Conservation (phyloP, 352 stramenopile genomes). For the Phytophthora fragariae region DNA sequence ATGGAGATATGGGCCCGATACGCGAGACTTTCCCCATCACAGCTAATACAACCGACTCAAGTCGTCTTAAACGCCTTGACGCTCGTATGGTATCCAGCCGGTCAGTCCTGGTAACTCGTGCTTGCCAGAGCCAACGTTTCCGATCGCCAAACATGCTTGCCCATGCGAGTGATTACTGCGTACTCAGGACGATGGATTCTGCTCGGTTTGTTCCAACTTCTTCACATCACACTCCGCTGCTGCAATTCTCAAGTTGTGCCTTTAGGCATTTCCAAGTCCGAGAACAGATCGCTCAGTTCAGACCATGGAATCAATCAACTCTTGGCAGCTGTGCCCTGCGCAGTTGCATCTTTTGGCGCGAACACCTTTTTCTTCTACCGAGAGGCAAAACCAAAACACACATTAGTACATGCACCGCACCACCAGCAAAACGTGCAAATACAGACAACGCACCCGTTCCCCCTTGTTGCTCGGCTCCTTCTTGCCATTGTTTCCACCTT, state of each 20-base stretch:
- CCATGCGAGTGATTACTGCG: slow-evolving; percentile 15
- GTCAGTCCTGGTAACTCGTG: slow-evolving; percentile 7
- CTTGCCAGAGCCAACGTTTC: slow-evolving; percentile 2
- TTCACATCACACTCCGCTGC: slow-evolving; percentile 26
- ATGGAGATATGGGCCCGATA: too few species aligned
- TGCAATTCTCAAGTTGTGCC: slow-evolving; percentile 21
- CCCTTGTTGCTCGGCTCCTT: slow-evolving; percentile 43
- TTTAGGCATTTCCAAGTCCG: slow-evolving; percentile 18
- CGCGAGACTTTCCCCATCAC: too few species aligned
- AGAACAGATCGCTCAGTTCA: slow-evolving; percentile 16
- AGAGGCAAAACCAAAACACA: not conserved
- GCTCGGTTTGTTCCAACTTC: slow-evolving; percentile 24
- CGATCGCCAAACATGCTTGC: slow-evolving; percentile 22
- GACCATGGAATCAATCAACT: slow-evolving; percentile 37
- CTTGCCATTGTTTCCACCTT: slow-evolving; percentile 35
- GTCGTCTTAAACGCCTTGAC: slow-evolving; percentile 24
- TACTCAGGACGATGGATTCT: slow-evolving; percentile 16
- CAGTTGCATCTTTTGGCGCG: slow-evolving; percentile 60
- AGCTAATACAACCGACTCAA: slow-evolving; percentile 4
- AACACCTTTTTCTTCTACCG: slow-evolving; percentile 76
- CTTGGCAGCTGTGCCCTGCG: slow-evolving; percentile 43
- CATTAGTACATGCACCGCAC: slow-evolving; percentile 2
- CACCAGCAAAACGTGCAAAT: not conserved
- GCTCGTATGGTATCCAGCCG: slow-evolving; percentile 10
- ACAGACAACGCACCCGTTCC: slow-evolving; percentile 39